A percentile compares a stretch with the other conserved stretches of the same genome.
phyloP scores from a whole-genome alignment of 2,329 filamentous ascomycete genomes.

The Xylariales sp. region DNA sequence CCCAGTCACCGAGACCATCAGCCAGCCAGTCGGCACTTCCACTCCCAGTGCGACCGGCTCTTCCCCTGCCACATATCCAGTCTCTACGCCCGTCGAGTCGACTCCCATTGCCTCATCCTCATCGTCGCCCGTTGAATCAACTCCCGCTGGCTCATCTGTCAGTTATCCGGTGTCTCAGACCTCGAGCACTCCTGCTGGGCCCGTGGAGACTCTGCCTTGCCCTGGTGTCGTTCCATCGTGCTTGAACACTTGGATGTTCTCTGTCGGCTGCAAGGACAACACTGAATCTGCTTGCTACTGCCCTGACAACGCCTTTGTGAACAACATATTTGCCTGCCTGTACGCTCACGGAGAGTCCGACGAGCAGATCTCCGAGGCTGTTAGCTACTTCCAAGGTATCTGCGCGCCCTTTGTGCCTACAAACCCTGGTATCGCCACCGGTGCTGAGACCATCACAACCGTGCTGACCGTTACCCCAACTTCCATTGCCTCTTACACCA shows the following conservation, averaged over 20 bases:
- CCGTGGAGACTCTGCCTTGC: conserved; percentile 63
- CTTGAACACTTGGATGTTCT: conserved; percentile 88
- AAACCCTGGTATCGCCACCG: conserved; percentile 89
- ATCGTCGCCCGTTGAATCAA: conserved; percentile 35
- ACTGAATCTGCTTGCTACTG: conserved; percentile 88
- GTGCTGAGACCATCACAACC: conserved; percentile 72
- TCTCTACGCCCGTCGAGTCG: conserved; percentile 41
- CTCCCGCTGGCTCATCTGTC: conserved; percentile 46
- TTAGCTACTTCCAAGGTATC: conserved; percentile 90
- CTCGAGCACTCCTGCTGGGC: conserved; percentile 47
- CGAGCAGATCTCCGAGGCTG: conserved; percentile 74
- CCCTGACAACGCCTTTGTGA: conserved; percentile 79
- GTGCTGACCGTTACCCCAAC: conserved; percentile 66
- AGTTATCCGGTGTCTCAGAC: conserved; percentile 48
- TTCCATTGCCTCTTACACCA: conserved; percentile 59
- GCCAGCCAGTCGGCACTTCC: conserved; percentile 22
- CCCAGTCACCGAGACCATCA: conserved; percentile 67
- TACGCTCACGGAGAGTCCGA: conserved; percentile 77
- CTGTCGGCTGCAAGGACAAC: conserved; percentile 83
- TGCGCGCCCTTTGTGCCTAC: conserved; percentile 78
- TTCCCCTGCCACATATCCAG: conserved; percentile 37
- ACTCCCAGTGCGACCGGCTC: conserved; percentile 12
- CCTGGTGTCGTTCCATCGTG: conserved; percentile 85
- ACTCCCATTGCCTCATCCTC: conserved; percentile 43
- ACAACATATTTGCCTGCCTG: conserved; percentile 84